A percentile compares a stretch with the other conserved stretches of the same genome.
These are phyloP conservation scores for Trichopus zeylanicus DNA, from an alignment of 116 monocot genomes.

Conservation along the genomic window DNA sequence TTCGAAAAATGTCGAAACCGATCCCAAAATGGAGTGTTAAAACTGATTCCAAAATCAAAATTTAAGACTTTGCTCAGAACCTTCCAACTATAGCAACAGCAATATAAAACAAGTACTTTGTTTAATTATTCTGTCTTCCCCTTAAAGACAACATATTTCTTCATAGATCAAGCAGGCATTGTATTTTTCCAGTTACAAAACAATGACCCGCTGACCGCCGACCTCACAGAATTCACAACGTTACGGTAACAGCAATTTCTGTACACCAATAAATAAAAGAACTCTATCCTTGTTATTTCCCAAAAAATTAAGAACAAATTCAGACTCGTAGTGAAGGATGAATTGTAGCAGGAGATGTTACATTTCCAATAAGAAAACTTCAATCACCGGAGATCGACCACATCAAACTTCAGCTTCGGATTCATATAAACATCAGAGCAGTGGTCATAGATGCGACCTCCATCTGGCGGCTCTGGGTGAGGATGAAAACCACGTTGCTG, in stretches of 20 bases:
- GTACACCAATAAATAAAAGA: too few relatives aligned
- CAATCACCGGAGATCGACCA: slow-evolving; percentile 63
- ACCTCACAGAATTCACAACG: neutral
- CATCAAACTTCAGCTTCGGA: slow-evolving; percentile 72
- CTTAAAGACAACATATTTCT: too few relatives aligned
- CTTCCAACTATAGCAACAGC: neutral
- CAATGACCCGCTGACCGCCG: neutral
- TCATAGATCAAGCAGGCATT: neutral
- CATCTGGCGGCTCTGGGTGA: slow-evolving; percentile 56
- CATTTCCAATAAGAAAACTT: neutral
- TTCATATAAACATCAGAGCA: slow-evolving; percentile 80
- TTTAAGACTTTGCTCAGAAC: too few relatives aligned
- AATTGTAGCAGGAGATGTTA: neutral
- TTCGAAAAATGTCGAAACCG: too few relatives aligned
- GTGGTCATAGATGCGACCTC: slow-evolving; percentile 67
- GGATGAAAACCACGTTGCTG: slow-evolving; percentile 86
- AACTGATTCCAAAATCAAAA: too few relatives aligned
- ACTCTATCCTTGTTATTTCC: too few relatives aligned
- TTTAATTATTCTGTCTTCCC: neutral
- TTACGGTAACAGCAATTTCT: neutral
- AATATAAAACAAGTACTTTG: neutral
- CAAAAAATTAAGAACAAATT: neutral
- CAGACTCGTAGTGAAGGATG: neutral
- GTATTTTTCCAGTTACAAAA: neutral
- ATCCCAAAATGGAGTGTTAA: too few relatives aligned